A percentile compares a stretch with the other conserved stretches of the same genome.
These are phyloP conservation scores for Blastobotrys raffinosifermentans DNA, from an alignment of 1,139 yeast species.

Conservation along the genomic window DNA sequence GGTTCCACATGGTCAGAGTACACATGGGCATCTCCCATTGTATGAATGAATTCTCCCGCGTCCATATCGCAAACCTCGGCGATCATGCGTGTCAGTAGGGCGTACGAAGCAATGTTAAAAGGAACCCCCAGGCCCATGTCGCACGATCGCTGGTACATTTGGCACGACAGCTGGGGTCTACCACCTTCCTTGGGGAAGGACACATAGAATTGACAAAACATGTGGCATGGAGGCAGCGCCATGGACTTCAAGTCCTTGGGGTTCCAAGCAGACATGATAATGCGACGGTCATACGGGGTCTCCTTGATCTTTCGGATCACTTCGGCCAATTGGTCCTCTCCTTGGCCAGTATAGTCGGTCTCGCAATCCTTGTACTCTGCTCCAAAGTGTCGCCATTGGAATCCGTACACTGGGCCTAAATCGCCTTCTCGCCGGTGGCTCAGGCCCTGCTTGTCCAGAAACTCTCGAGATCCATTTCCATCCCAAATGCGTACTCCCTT, in stretches of 20 bases:
- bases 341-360: conserved; percentile 78
- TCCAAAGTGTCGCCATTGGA: conserved; percentile 99
- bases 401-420: conserved; percentile 96
- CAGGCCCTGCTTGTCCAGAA: conserved; percentile 75
- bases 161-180: conserved; percentile 72
- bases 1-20: conserved; percentile 92
- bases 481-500: conserved; percentile 96
- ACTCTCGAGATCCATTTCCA: conserved; percentile 96
- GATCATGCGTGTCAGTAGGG: conserved; percentile 85
- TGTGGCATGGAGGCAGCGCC: conserved; percentile 99
- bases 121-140: conserved; percentile 99
- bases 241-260: conserved; percentile 88
- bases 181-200: conserved; percentile 53
- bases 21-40: conserved; percentile 95
- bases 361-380: conserved; percentile 85
- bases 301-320: conserved; percentile 73
- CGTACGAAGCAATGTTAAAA: conserved; percentile 94
- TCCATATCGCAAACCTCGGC: conserved; percentile 93
- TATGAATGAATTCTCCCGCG: conserved; percentile 91
- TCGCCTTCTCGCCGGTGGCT: conserved; percentile 84
- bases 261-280: conserved; percentile 96
- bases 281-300: conserved; percentile 90
- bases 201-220: conserved; percentile 91
- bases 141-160: conserved; percentile 93
- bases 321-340: conserved; percentile 82